Percentiles rank a stretch among this genome's conserved stretches.
Evolutionary conservation across 2,329 filamentous ascomycete species (phyloP).

Genomic region (Dactylellina drechsleri): DNA sequence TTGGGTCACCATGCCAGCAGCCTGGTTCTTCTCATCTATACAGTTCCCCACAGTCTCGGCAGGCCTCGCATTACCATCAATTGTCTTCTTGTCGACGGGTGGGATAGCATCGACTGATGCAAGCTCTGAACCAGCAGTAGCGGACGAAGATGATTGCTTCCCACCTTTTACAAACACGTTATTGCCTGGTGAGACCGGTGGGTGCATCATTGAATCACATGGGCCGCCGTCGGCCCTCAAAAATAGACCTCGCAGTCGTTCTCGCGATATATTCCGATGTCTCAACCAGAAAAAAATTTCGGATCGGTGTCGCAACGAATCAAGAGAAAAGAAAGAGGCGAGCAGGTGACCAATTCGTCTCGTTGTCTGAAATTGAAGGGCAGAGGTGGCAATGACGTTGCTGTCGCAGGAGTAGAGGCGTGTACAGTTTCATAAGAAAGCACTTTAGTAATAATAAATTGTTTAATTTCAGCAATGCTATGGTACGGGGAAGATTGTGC

Average conservation of each 20-base stretch:
- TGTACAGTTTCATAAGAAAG: conserved; percentile 18
- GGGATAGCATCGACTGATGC: conserved; percentile 47
- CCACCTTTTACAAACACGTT: conserved; percentile 54
- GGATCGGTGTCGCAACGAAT: conserved; percentile 31
- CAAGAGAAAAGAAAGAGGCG: conserved; percentile 25
- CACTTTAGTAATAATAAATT: too few species aligned
- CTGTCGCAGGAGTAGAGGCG: conserved; percentile 28
- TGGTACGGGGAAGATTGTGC: background rate
- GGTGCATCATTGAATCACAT: conserved; percentile 55
- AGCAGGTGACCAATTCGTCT: conserved; percentile 53
- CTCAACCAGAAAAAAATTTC: conserved; percentile 10
- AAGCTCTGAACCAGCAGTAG: conserved; percentile 39
- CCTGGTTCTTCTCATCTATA: conserved; percentile 41
- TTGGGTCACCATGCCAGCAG: conserved; percentile 43
- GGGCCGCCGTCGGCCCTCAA: conserved; percentile 47
- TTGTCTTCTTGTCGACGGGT: conserved; percentile 20
- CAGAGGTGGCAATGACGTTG: conserved; percentile 48
- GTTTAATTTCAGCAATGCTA: too few species aligned
- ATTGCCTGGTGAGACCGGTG: conserved; percentile 53
- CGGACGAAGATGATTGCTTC: conserved; percentile 18
- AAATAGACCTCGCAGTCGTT: conserved; percentile 38
- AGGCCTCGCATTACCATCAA: conserved; percentile 20
- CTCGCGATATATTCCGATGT: conserved; percentile 24
- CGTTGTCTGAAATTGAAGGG: conserved; percentile 41
- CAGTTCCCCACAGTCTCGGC: conserved; percentile 52